These are phyloP conservation scores for Ceratocystis ficicola DNA, from an alignment of 2,329 filamentous ascomycete genomes.

Conservation along the genomic window DNA sequence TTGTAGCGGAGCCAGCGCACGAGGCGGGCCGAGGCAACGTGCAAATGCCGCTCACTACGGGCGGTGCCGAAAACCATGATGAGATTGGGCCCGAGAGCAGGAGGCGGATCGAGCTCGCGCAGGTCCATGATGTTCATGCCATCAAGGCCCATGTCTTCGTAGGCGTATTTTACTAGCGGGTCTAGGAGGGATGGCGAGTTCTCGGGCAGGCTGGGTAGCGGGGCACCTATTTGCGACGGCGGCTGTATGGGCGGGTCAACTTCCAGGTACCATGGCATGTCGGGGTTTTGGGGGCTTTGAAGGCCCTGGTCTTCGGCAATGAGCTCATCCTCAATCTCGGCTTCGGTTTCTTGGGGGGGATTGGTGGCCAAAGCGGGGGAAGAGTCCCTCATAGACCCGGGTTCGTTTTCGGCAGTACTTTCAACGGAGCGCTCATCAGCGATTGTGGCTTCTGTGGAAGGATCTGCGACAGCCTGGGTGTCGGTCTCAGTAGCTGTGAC, in stretches of 20 bases:
- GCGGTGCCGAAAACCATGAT: slow-evolving; percentile 90
- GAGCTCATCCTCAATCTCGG: slow-evolving; percentile 17
- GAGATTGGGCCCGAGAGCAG: slow-evolving; percentile 75
- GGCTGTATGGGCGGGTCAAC: slow-evolving; percentile 48
- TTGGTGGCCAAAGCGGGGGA: background rate
- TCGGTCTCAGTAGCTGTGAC: background rate
- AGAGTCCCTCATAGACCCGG: no score
- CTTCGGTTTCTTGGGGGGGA: slow-evolving; percentile 10
- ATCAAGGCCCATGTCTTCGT: slow-evolving; percentile 76
- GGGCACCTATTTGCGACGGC: slow-evolving; percentile 36
- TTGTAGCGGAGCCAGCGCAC: slow-evolving; percentile 71
- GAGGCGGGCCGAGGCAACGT: slow-evolving; percentile 79
- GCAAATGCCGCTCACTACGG: slow-evolving; percentile 83
- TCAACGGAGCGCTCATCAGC: background rate
- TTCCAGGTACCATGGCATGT: slow-evolving; percentile 75
- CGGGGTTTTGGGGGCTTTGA: slow-evolving; percentile 25
- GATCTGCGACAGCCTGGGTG: background rate
- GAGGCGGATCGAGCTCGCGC: slow-evolving; percentile 69
- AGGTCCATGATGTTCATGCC: slow-evolving; percentile 71
- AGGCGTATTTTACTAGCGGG: slow-evolving; percentile 63
- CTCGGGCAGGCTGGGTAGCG: slow-evolving; percentile 46
- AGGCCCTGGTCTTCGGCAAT: slow-evolving; percentile 23
- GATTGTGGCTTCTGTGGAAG: background rate
- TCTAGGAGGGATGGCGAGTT: slow-evolving; percentile 59
- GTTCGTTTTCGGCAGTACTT: background rate